phyloP scores from a whole-genome alignment of 306 rosid species.

The Oemleria cerasiformis region DNA sequence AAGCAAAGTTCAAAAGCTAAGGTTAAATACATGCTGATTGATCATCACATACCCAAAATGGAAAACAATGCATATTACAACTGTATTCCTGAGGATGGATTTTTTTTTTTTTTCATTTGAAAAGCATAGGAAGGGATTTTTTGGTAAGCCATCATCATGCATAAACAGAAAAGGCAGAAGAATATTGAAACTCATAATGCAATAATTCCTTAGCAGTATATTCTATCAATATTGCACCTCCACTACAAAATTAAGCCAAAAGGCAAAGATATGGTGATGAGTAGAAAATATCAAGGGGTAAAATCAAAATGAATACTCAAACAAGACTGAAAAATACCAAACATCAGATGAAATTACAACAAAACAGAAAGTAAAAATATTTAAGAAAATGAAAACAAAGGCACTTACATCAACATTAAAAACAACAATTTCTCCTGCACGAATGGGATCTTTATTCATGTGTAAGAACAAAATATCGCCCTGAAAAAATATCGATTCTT shows the following conservation, averaged over 20 bases:
- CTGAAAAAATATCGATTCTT: constrained; percentile 31
- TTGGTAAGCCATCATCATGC: neutral
- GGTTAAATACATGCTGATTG: neutral
- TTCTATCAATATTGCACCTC: neutral
- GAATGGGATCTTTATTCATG: constrained; percentile 90
- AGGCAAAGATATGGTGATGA: neutral
- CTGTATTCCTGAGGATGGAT: neutral
- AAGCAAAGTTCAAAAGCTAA: neutral
- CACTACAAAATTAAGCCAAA: neutral
- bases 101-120: neutral
- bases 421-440: constrained; percentile 96
- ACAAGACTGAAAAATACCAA: neutral
- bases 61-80: neutral
- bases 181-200: neutral
- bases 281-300: neutral
- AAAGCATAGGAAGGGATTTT: neutral
- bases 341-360: neutral
- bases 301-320: neutral
- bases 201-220: neutral
- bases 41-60: neutral
- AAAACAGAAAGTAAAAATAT: neutral
- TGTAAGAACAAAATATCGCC: constrained; percentile 93
- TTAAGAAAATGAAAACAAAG: neutral
- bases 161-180: neutral
- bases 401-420: constrained; percentile 82